These are phyloP conservation scores for Clarireedia homoeocarpa DNA, from an alignment of 2,329 filamentous ascomycete genomes.

Conservation along the genomic window DNA sequence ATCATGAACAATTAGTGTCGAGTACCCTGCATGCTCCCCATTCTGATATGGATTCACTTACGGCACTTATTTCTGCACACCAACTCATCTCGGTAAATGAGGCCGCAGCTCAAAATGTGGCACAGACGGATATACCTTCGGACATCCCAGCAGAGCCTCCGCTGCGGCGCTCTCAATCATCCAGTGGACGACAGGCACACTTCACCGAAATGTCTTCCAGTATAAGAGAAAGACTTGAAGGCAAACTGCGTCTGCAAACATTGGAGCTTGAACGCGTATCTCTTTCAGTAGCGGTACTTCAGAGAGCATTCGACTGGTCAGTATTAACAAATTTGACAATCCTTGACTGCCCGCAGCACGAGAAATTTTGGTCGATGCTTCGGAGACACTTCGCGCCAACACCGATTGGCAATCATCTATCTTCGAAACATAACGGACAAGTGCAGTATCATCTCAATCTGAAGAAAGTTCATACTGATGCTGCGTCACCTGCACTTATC, in stretches of 20 bases:
- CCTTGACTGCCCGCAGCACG: slow-evolving; percentile 64
- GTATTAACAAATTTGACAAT: slow-evolving; percentile 64
- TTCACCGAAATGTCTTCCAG: slow-evolving; percentile 19
- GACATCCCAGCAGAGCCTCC: slow-evolving; percentile 14
- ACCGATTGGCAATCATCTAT: slow-evolving; percentile 20
- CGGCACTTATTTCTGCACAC: slow-evolving; percentile 23
- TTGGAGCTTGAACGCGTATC: slow-evolving; percentile 69
- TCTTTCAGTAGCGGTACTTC: slow-evolving; percentile 63
- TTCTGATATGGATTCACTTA: slow-evolving; percentile 24
- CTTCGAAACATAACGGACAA: slow-evolving; percentile 28
- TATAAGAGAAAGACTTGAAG: slow-evolving; percentile 38
- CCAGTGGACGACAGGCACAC: slow-evolving; percentile 19
- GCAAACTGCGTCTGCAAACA: slow-evolving; percentile 58
- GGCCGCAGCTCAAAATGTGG: background rate
- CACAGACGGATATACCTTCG: background rate
- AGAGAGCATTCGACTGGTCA: slow-evolving; percentile 67
- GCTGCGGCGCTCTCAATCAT: slow-evolving; percentile 21
- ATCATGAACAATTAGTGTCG: background rate
- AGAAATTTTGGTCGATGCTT: slow-evolving; percentile 67
- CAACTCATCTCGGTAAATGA: slow-evolving; percentile 11
- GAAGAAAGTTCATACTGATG: slow-evolving; percentile 69
- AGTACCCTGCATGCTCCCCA: slow-evolving; percentile 13
- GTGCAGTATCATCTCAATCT: slow-evolving; percentile 56
- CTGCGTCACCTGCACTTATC: slow-evolving; percentile 60
- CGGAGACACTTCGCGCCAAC: slow-evolving; percentile 51